phyloP scores from a whole-genome alignment of 352 stramenopile genomes.

The Thraustochytrium aureum region DNA sequence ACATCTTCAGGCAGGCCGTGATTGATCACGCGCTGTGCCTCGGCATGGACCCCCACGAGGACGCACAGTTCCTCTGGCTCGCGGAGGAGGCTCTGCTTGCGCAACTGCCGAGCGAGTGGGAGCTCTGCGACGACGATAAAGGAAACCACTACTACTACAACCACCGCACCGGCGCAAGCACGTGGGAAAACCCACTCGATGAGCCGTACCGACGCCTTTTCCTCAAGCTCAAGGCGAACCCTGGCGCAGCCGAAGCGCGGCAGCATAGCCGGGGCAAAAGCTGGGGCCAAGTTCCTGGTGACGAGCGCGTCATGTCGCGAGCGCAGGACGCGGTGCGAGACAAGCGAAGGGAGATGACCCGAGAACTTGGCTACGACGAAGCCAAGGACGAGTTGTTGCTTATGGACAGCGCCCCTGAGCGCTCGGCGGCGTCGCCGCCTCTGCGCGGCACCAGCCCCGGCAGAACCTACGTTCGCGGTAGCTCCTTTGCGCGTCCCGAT shows the following conservation, averaged over 20 bases:
- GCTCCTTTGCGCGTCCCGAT: too few species aligned
- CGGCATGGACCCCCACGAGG: constrained; percentile 47
- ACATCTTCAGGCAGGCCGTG: constrained; percentile 52
- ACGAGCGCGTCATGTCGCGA: neutral
- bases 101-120: constrained; percentile 38
- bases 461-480: too few species aligned
- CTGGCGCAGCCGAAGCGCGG: neutral
- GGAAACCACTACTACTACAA: constrained; percentile 53
- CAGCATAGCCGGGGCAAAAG: neutral
- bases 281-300: neutral
- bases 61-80: constrained; percentile 53
- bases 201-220: constrained; percentile 50
- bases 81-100: constrained; percentile 47
- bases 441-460: too few species aligned
- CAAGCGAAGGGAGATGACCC: neutral
- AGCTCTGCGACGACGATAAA: constrained; percentile 5
- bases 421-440: too few species aligned
- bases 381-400: neutral
- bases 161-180: constrained; percentile 11
- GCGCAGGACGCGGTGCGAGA: neutral
- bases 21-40: constrained; percentile 41
- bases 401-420: too few species aligned
- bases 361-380: too few species aligned
- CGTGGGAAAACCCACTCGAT: constrained; percentile 55
- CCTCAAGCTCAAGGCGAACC: constrained; percentile 27